Conservation (phyloP, 202 grass and related monocot species). For the Zizania palustris region DNA sequence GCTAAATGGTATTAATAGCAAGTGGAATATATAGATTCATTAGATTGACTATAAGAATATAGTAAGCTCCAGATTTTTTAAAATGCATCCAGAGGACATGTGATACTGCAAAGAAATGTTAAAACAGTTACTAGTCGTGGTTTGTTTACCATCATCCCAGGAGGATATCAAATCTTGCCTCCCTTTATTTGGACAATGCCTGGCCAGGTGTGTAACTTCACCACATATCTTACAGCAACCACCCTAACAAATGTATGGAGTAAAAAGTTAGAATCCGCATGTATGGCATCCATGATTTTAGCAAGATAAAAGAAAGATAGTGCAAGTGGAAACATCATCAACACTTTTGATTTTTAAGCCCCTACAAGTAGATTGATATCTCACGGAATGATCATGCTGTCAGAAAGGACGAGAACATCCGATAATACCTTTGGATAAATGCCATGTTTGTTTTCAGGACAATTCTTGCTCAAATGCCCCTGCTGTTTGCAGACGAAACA, state of each 20-base stretch:
- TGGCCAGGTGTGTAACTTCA: slow-evolving; percentile 90
- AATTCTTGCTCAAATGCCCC: slow-evolving; percentile 86
- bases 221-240: slow-evolving; percentile 94
- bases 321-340: slow-evolving; percentile 18
- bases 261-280: slow-evolving; percentile 8
- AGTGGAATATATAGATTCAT: slow-evolving; percentile 1
- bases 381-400: slow-evolving; percentile 4
- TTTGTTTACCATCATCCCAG: slow-evolving; percentile 40
- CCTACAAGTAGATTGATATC: background rate
- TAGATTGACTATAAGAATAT: slow-evolving; percentile 7
- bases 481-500: slow-evolving; percentile 90
- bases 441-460: slow-evolving; percentile 78
- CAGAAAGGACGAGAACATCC: slow-evolving; percentile 18
- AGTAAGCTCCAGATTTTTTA: slow-evolving; percentile 7
- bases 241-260: slow-evolving; percentile 60
- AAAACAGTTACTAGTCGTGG: background rate
- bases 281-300: background rate
- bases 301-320: background rate
- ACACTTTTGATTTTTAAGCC: background rate
- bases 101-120: slow-evolving; percentile 26
- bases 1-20: background rate
- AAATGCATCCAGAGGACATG: slow-evolving; percentile 14
- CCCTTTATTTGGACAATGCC: slow-evolving; percentile 69
- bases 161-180: slow-evolving; percentile 47
- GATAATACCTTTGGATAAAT: slow-evolving; percentile 92